Percentiles rank a stretch among this genome's conserved stretches.
Evolutionary conservation across 140 eudicot genomes (phyloP).

Genomic region (Artemisia princeps): DNA sequence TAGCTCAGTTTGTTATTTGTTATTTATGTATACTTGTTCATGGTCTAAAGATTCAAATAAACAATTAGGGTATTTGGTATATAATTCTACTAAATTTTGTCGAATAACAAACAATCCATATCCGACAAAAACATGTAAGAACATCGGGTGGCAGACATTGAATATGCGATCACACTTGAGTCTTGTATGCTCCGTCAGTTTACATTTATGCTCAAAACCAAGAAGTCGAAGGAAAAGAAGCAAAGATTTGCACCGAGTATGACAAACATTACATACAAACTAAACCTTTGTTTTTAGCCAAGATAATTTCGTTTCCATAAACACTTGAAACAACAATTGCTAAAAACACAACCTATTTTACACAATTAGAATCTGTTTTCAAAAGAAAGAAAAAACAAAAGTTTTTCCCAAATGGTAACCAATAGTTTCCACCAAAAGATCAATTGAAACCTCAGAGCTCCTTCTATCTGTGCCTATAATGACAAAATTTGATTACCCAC

Average conservation of each 20-base stretch:
- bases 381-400: neutral
- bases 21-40: too few species aligned
- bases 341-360: constrained; percentile 16
- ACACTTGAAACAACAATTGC: constrained; percentile 18
- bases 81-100: too few species aligned
- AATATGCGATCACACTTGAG: neutral
- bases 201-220: neutral
- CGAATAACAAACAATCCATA: too few species aligned
- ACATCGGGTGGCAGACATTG: neutral
- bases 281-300: neutral
- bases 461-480: constrained; percentile 25
- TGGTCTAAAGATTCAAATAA: too few species aligned
- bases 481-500: constrained; percentile 40
- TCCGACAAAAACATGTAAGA: too few species aligned
- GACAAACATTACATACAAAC: constrained; percentile 20
- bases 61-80: too few species aligned
- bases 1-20: too few species aligned
- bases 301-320: neutral
- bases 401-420: neutral
- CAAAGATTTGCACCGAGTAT: neutral
- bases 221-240: neutral
- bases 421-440: constrained; percentile 16
- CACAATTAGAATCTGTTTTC: constrained; percentile 22
- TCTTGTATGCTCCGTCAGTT: neutral
- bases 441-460: constrained; percentile 24